Evolutionary conservation across 371 early-diverging fungal genomes (phyloP).

Genomic region (Apophysomyces variabilis): DNA sequence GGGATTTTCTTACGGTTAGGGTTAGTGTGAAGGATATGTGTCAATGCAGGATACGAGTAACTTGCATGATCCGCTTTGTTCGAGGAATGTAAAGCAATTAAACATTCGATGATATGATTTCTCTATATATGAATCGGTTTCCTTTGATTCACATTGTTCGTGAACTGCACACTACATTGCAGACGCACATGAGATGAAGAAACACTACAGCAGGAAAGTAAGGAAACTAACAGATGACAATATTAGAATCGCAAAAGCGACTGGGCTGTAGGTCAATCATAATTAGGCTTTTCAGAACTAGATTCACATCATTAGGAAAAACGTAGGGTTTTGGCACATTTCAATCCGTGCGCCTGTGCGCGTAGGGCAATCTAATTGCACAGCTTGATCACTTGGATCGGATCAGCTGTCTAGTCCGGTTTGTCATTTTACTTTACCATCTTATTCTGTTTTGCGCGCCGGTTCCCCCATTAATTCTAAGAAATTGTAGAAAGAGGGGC

Average conservation of each 20-base stretch:
- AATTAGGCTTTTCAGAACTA: conserved; percentile 2
- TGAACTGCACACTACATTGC: no score
- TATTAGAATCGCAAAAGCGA: conserved; percentile 2
- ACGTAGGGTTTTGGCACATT: neutral
- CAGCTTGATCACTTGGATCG: neutral
- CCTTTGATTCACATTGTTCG: no score
- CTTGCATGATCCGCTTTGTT: no score
- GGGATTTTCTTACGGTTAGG: no score
- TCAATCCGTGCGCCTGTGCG: neutral
- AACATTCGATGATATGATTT: no score
- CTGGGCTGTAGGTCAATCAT: neutral
- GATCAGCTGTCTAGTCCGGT: conserved; percentile 1
- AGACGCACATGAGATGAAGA: no score
- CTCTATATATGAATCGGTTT: no score
- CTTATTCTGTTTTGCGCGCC: neutral
- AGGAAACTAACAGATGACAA: neutral
- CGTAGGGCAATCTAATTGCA: neutral
- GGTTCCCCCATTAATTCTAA: neutral
- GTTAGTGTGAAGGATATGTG: no score
- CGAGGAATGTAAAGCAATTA: no score
- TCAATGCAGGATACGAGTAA: no score
- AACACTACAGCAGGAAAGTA: neutral
- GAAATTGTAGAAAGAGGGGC: neutral
- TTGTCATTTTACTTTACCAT: neutral
- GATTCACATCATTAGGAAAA: conserved; percentile 9